phyloP scores from a whole-genome alignment of 768 basidiomycete genomes.

The Leccinum disarticulatum region DNA sequence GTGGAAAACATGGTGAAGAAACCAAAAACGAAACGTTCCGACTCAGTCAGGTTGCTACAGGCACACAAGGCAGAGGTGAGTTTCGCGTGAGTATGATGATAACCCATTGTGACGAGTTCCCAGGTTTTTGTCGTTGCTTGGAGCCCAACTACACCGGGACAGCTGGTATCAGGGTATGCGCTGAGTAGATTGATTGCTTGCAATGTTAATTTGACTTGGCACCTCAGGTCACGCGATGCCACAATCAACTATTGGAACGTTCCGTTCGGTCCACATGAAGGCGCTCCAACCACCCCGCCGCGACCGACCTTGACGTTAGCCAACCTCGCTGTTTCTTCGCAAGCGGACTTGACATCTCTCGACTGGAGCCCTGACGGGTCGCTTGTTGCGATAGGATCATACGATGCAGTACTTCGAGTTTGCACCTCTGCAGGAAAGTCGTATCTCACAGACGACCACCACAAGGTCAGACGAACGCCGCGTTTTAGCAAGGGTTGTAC shows the following conservation, averaged over 20 bases:
- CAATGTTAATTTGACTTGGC: conserved; percentile 4
- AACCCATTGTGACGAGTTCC: conserved; percentile 5
- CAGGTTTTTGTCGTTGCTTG: conserved; percentile 83
- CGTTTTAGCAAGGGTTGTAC: conserved; percentile 6
- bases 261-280: conserved; percentile 38
- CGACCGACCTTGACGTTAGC: conserved; percentile 46
- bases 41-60: conserved; percentile 44
- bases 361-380: conserved; percentile 78
- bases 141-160: conserved; percentile 59
- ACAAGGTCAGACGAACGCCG: conserved; percentile 49
- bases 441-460: conserved; percentile 62
- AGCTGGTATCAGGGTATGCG: conserved; percentile 74
- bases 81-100: conserved; percentile 15
- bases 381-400: conserved; percentile 75
- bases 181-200: background rate
- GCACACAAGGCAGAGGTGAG: conserved; percentile 65
- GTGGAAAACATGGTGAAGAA: conserved; percentile 31
- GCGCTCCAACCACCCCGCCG: conserved; percentile 12
- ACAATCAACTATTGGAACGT: conserved; percentile 73
- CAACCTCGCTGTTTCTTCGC: conserved; percentile 46
- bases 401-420: conserved; percentile 70
- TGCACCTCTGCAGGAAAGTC: conserved; percentile 58
- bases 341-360: conserved; percentile 69
- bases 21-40: conserved; percentile 37
- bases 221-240: conserved; percentile 69